Percentiles rank a stretch among this genome's conserved stretches.
These are phyloP conservation scores for Mycena galericulata DNA, from an alignment of 768 basidiomycete genomes.

Conservation along the genomic window DNA sequence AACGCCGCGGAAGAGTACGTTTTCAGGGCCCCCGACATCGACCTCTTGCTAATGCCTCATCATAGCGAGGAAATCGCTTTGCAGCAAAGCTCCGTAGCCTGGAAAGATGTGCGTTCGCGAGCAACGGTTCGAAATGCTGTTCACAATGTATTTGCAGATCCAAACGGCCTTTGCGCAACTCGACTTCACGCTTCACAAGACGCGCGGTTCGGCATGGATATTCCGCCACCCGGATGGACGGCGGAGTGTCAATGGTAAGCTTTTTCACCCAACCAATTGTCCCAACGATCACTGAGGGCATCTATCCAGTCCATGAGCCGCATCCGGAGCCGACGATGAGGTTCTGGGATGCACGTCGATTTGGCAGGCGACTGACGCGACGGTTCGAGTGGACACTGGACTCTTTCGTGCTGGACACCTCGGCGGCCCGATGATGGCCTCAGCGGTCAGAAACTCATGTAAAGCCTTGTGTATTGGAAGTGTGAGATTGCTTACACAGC, in stretches of 20 bases:
- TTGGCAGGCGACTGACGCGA: slow-evolving; percentile 3
- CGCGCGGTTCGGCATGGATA: slow-evolving; percentile 22
- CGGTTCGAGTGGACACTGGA: slow-evolving; percentile 9
- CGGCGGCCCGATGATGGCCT: background rate
- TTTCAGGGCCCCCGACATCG: too few species aligned
- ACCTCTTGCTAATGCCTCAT: background rate
- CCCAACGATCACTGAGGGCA: background rate
- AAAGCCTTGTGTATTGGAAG: too few species aligned
- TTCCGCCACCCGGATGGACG: slow-evolving; percentile 13
- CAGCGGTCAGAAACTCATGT: too few species aligned
- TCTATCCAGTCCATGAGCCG: slow-evolving; percentile 5
- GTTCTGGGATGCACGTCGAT: slow-evolving; percentile 11
- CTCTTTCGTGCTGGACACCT: background rate
- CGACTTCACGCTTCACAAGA: slow-evolving; percentile 5
- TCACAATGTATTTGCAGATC: background rate
- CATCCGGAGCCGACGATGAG: slow-evolving; percentile 22
- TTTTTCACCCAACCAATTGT: too few species aligned
- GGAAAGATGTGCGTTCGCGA: slow-evolving; percentile 7
- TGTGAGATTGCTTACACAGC: too few species aligned
- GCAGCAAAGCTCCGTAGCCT: slow-evolving; percentile 15
- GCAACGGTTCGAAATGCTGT: background rate
- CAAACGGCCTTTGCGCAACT: slow-evolving; percentile 6
- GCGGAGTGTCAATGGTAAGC: background rate
- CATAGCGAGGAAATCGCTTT: slow-evolving; percentile 5
- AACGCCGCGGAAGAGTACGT: slow-evolving; percentile 1